Percentiles rank a stretch among this genome's conserved stretches.
Evolutionary conservation across 208 protist genomes (phyloP).

Genomic region (Trypanosoma boissoni): DNA sequence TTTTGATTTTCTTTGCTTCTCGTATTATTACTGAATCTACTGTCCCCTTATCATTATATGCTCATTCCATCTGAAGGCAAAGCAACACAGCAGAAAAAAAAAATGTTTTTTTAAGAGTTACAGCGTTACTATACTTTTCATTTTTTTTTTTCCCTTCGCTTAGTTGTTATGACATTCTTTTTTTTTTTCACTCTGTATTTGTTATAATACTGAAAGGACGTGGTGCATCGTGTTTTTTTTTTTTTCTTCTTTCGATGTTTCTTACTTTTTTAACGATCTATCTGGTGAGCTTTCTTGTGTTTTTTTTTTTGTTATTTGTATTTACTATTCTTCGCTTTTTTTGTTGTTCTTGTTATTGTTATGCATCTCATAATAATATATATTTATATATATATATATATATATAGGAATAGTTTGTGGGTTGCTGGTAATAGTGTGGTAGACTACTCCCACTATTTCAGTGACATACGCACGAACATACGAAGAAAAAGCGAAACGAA

Average conservation of each 20-base stretch:
- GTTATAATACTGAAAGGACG: neutral
- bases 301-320: no score
- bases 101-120: no score
- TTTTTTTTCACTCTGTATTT: constrained; percentile 8
- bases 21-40: no score
- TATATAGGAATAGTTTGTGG: neutral
- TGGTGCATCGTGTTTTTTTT: constrained; percentile 6
- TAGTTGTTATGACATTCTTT: constrained; percentile 5
- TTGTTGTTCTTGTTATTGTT: constrained; percentile 11
- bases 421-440: constrained; percentile 1
- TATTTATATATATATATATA: constrained; percentile 9
- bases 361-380: constrained; percentile 1
- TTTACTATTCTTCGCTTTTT: no score
- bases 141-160: constrained; percentile 1
- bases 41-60: no score
- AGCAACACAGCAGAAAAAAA: constrained; percentile 7
- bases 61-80: no score
- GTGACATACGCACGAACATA: no score
- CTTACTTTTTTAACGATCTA: neutral
- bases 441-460: neutral
- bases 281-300: neutral
- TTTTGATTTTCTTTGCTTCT: no score
- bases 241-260: neutral
- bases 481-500: neutral
- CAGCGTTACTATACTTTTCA: neutral